Evolutionary conservation across 257 asterid species (phyloP).

Genomic region (Petrea volubilis): DNA sequence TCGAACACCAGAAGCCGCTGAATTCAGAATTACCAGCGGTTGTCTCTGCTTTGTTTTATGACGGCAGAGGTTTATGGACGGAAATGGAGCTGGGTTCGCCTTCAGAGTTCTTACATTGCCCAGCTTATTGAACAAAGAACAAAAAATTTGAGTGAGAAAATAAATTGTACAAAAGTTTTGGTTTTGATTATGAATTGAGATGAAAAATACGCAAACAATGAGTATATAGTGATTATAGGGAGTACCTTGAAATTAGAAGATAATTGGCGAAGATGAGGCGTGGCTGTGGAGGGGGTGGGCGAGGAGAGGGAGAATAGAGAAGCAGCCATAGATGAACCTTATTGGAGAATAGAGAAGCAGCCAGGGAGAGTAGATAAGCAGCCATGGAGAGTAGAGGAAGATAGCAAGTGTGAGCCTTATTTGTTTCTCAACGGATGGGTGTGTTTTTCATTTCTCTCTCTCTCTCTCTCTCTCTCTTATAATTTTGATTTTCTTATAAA

Average conservation of each 20-base stretch:
- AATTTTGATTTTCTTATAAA: no score
- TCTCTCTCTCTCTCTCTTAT: not conserved
- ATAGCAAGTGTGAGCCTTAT: not conserved
- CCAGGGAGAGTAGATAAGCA: slow-evolving; percentile 60
- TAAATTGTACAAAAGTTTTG: not conserved
- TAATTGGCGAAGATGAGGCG: slow-evolving; percentile 29
- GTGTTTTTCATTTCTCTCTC: not conserved
- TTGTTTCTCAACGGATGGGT: not conserved
- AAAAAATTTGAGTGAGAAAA: not conserved
- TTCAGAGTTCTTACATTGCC: slow-evolving; percentile 59
- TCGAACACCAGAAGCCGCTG: slow-evolving; percentile 35
- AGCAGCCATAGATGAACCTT: slow-evolving; percentile 58
- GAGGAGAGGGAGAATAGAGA: slow-evolving; percentile 54
- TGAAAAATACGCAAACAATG: not conserved
- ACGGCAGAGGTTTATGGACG: slow-evolving; percentile 38
- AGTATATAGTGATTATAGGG: not conserved
- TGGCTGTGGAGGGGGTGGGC: slow-evolving; percentile 27
- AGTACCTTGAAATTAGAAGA: slow-evolving; percentile 65
- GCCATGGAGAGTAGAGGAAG: slow-evolving; percentile 57
- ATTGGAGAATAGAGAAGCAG: slow-evolving; percentile 56
- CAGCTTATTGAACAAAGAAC: slow-evolving; percentile 41
- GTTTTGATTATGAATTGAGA: not conserved
- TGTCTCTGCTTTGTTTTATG: slow-evolving; percentile 29
- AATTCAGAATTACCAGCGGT: slow-evolving; percentile 25
- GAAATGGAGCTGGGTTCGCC: slow-evolving; percentile 41